Conservation (phyloP, 1,139 yeast genomes). For the Hansenula anomala region DNA sequence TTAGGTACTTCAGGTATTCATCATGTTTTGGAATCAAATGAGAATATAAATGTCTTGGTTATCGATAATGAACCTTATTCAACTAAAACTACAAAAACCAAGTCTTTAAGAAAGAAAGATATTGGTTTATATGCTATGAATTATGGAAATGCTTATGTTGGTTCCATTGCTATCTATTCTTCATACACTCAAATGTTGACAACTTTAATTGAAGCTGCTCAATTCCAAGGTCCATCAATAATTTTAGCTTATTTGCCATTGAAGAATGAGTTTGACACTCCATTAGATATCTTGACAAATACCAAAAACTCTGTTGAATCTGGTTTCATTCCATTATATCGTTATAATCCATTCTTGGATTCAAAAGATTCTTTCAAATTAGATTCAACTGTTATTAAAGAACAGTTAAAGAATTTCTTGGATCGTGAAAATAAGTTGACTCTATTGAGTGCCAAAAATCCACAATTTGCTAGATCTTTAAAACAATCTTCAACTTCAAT, state of each 20-base stretch:
- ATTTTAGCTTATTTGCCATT: constrained; percentile 89
- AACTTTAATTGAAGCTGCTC: constrained; percentile 84
- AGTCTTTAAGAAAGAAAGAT: constrained; percentile 73
- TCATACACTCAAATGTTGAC: constrained; percentile 91
- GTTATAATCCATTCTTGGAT: constrained; percentile 65
- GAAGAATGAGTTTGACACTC: constrained; percentile 57
- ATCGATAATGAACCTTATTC: constrained; percentile 88
- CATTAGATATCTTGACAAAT: constrained; percentile 74
- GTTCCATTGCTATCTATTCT: constrained; percentile 90
- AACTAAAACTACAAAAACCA: constrained; percentile 20
- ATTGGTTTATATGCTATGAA: constrained; percentile 95
- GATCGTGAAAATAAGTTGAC: constrained; percentile 89
- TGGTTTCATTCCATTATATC: constrained; percentile 94
- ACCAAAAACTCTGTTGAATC: constrained; percentile 88
- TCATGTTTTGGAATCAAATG: constrained; percentile 68
- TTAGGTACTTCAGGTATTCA: constrained; percentile 91
- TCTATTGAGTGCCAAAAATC: constrained; percentile 63
- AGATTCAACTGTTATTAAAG: constrained; percentile 79
- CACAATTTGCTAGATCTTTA: constrained; percentile 74
- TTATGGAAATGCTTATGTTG: constrained; percentile 85
- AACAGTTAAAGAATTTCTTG: constrained; percentile 72
- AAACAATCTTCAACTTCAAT: constrained; percentile 58
- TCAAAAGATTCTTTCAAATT: constrained; percentile 60
- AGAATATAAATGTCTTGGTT: constrained; percentile 78
- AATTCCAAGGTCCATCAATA: constrained; percentile 84